Conservation (phyloP, 257 asterid genomes). For the Solanum infundibuliforme region DNA sequence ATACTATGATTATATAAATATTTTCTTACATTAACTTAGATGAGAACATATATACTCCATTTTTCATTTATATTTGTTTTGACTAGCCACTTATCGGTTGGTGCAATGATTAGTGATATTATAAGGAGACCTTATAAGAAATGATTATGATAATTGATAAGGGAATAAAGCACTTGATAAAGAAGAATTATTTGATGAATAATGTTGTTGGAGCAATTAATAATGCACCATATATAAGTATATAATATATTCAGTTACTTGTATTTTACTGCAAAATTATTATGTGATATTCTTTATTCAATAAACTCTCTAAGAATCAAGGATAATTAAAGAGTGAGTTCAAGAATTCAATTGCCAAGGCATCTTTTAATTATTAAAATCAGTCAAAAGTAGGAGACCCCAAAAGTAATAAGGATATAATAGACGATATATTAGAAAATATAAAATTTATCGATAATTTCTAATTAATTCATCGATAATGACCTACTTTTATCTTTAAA, state of each 20-base stretch:
- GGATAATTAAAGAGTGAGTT: not conserved
- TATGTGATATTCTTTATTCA: not conserved
- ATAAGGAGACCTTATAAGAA: not conserved
- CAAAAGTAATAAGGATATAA: not conserved
- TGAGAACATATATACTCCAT: not conserved
- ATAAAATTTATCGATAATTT: not conserved
- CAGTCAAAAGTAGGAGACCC: not conserved
- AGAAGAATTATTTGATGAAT: not conserved
- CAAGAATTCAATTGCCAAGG: not conserved
- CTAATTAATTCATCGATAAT: not conserved
- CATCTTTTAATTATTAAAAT: not conserved
- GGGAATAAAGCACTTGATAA: not conserved
- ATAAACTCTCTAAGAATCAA: not conserved
- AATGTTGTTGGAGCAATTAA: not conserved
- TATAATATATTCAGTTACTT: not conserved
- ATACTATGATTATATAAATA: not conserved
- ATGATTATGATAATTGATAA: not conserved
- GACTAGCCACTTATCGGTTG: not conserved
- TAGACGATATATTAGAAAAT: not conserved
- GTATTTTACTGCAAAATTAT: not conserved
- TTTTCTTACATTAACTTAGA: not conserved
- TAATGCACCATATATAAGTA: not conserved
- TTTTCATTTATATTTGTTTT: not conserved
- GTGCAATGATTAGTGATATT: not conserved
- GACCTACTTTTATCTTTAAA: not conserved